phyloP scores from a whole-genome alignment of 306 rosid genomes.

The Delonix regia region DNA sequence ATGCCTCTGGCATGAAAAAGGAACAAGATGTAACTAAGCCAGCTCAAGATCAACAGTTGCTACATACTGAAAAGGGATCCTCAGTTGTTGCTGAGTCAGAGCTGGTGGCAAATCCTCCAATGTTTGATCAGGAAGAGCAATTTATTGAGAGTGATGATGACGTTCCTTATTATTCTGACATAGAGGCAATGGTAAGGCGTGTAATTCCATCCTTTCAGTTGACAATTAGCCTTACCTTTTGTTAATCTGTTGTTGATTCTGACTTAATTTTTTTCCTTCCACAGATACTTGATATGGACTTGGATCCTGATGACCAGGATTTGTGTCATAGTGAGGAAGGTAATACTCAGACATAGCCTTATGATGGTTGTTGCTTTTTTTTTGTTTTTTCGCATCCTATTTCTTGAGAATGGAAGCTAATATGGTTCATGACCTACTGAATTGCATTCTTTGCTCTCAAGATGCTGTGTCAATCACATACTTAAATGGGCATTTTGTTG shows the following conservation, averaged over 20 bases:
- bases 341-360: constrained; percentile 37
- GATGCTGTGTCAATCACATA: not conserved
- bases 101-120: constrained; percentile 44
- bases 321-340: constrained; percentile 70
- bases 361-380: not conserved
- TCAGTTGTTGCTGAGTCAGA: constrained; percentile 44
- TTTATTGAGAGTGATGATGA: constrained; percentile 74
- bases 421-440: not conserved
- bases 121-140: constrained; percentile 56
- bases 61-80: constrained; percentile 48
- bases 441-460: constrained; percentile 1
- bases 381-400: constrained; percentile 18
- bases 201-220: constrained; percentile 17
- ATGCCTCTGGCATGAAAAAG: constrained; percentile 48
- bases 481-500: not conserved
- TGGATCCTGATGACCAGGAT: constrained; percentile 84
- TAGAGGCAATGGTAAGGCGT: constrained; percentile 89
- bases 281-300: constrained; percentile 97
- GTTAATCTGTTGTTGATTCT: constrained; percentile 7
- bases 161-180: constrained; percentile 83
- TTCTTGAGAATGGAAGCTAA: constrained; percentile 23
- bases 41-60: constrained; percentile 47
- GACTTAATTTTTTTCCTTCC: constrained; percentile 20
- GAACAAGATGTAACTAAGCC: constrained; percentile 47
- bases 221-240: constrained; percentile 31